Base-by-base conservation (phyloP, 2,329 filamentous ascomycete species). In the Tolypocladium ophioglossoides region DNA sequence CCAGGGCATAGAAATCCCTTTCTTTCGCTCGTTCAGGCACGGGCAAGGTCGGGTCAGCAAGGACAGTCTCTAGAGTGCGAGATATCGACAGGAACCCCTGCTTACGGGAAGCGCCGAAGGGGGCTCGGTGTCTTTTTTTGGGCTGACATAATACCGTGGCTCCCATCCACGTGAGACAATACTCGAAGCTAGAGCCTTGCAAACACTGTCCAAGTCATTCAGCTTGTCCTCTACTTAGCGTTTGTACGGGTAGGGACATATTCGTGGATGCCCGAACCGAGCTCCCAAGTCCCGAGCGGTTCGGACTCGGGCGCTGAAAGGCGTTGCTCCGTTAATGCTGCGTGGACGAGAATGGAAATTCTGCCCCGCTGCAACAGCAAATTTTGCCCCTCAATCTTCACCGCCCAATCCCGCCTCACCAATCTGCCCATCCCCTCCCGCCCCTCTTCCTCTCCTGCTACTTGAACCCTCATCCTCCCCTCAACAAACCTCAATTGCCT, bases 391-490 rank as follows among this genome's bases (percentile, higher is more conserved):
- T 54, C 52, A 53, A 18, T 35, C 24, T 47, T 53, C 56, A 58
- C 56, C 54, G 56, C 54, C 56, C 54, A 49, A n/a, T 20, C 40
- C 37, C 14, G 24, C 24, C 38, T 62, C 56, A 61, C 38, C 53
- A 50, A 52, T 53, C 44, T 50, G 27, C 49, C 37, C 39, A 32
- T 53, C 39, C 37, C 44, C 48, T 49, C 44, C 48, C 34, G 9
- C 41, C 24, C 50, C 54, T 53, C 49, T 50, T 52, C 51, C 22
- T 41, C 44, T 32, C 34, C 50, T 52, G 56, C 53, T 61, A 59
- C 55, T 50, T 62, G 55, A 57, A 55, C 54, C 62, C 56, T 61
- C 62, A 58, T 57, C 63, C 60, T 58, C 53, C 58, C 55, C 56
- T 59, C 58, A 50, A 46, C 8, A 52, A 14, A 34, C 22, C 16